A percentile compares a stretch with the other conserved stretches of the same genome.
Evolutionary conservation across 345 rosid genomes (phyloP).

Genomic region (Eucalyptus regnans): DNA sequence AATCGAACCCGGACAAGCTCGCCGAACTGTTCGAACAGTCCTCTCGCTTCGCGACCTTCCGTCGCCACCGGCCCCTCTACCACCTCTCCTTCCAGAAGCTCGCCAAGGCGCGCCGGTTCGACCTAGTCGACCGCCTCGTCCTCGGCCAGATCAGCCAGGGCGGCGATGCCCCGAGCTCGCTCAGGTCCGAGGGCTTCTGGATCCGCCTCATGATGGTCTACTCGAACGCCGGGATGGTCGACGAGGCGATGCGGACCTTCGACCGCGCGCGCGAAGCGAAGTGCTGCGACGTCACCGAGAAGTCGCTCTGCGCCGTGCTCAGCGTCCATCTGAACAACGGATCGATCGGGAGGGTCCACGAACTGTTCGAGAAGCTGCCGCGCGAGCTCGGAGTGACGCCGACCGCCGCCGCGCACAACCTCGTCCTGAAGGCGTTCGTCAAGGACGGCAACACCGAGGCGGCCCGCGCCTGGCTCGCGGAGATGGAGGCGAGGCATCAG

Average conservation of each 20-base stretch:
- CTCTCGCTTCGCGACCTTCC: constrained; percentile 10
- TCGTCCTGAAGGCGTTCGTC: constrained; percentile 11
- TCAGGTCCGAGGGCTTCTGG: constrained; percentile 20
- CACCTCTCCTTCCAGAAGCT: constrained; percentile 18
- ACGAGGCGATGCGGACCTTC: constrained; percentile 7
- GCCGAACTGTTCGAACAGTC: constrained; percentile 7
- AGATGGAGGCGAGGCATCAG: background rate
- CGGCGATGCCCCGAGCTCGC: background rate
- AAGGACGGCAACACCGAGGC: background rate
- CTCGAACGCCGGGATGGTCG: constrained; percentile 13
- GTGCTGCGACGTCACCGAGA: constrained; percentile 3
- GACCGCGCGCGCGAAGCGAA: background rate
- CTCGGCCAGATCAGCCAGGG: background rate
- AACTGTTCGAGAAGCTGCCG: constrained; percentile 3
- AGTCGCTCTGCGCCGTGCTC: constrained; percentile 14
- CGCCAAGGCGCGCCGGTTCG: constrained; percentile 12
- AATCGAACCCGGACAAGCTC: constrained; percentile 12
- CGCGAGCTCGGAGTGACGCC: constrained; percentile 2
- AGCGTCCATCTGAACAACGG: constrained; percentile 4
- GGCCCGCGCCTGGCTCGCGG: constrained; percentile 9
- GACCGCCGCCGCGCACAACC: constrained; percentile 3
- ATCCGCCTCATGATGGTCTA: constrained; percentile 21
- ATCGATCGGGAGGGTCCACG: background rate
- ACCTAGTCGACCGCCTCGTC: constrained; percentile 12
- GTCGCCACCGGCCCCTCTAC: constrained; percentile 24